Base-by-base conservation (phyloP, 2,329 filamentous ascomycete genomes). In the Colletotrichum sansevieriae region DNA sequence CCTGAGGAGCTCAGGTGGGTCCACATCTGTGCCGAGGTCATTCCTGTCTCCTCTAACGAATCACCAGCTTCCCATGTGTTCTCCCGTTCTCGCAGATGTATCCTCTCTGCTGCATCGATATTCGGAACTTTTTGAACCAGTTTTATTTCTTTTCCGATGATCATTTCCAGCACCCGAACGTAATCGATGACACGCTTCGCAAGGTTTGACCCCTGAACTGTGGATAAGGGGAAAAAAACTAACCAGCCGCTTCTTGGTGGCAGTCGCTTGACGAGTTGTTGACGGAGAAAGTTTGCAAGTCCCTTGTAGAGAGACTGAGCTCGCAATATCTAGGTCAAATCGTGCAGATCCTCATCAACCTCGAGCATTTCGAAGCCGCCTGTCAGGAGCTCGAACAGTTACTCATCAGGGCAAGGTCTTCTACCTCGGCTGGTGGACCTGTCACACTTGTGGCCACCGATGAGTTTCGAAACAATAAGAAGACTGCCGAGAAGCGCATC, bases 1-100 rank as follows among this genome's bases (percentile, higher is more conserved):
- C 82, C 87, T 35, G 90, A 95, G 69, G 89, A 96, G 73, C 87
- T 97, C 74, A 90, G 86, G 87, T 95, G 85, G 72, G 18, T 3
- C 20, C 22, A 11, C 10, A 5, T 7, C 18, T 25, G 41, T 5
- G n/a, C 18, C 9, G n/a, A 12, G 18, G 49, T 11, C 13, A 4
- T 37, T 29, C 12, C 10, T 58, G n/a, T 18, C 18, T 39, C 20
- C 44, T 70, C 44, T 70, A 15, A 68, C 76, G 75, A 76, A 70
- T 54, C 54, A 25, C n/a, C 71, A 95, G 92, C 12, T 97, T 97
- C 77, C 97, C 96, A 5, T 97, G 92, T 74, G 93, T 98, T n/a
- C 84, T 99, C 1, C 97, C 96, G 0, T 99, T 99, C 78, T 98
- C 95, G 12, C 95, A 98, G 75, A 99, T 99, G 96, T 99, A 99